Evolutionary conservation across 2,329 filamentous ascomycete species (phyloP).

Genomic region (Monosporascus cannonballus): DNA sequence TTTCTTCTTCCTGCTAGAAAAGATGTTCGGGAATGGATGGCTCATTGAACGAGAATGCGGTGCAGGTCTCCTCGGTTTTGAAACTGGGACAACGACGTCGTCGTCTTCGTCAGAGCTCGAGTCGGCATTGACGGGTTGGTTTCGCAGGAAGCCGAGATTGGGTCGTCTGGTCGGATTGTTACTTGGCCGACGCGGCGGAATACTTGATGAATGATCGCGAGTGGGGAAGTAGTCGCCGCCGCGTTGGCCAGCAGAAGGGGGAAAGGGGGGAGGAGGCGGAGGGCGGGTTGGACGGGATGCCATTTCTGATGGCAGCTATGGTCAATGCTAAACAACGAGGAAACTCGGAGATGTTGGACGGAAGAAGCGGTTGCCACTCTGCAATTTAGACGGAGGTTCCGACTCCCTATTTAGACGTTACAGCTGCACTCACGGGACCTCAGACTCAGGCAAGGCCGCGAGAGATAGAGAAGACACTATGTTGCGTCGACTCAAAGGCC

Average conservation of each 20-base stretch:
- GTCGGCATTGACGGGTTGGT: conserved; percentile 23
- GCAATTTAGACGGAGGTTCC: background rate
- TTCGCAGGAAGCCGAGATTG: conserved; percentile 16
- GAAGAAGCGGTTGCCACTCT: background rate
- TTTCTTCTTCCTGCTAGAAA: conserved; percentile 55
- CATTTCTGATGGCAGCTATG: background rate
- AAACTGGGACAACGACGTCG: conserved; percentile 9
- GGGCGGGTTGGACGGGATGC: background rate
- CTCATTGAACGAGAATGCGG: conserved; percentile 64
- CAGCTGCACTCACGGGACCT: background rate
- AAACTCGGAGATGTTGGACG: background rate
- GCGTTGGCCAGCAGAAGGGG: background rate
- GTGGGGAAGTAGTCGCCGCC: background rate
- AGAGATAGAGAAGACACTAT: background rate
- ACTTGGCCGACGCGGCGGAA: conserved; percentile 14
- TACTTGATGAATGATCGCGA: background rate
- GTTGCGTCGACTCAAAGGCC: background rate
- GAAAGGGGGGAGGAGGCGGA: background rate
- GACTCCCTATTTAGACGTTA: background rate
- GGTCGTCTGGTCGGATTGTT: conserved; percentile 17
- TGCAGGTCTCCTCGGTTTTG: conserved; percentile 18
- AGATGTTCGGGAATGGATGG: conserved; percentile 71
- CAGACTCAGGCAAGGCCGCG: background rate
- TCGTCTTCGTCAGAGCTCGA: conserved; percentile 35
- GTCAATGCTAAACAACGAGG: background rate